phyloP scores from a whole-genome alignment of 2,329 filamentous ascomycete species.

The Zasmidium angulare region DNA sequence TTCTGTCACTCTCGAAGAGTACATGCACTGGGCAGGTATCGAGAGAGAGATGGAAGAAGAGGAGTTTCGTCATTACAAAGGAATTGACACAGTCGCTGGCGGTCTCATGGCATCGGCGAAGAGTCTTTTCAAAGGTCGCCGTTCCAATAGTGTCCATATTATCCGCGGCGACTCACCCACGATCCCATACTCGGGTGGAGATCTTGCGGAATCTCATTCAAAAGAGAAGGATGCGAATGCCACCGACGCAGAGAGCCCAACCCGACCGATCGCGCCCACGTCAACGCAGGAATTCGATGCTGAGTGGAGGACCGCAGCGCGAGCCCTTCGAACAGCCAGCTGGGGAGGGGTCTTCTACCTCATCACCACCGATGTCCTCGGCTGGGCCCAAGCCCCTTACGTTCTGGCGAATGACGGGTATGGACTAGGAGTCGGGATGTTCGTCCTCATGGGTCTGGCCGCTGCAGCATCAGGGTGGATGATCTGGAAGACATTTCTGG shows the following conservation, averaged over 20 bases:
- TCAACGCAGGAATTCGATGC: slow-evolving; percentile 18
- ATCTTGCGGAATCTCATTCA: not conserved
- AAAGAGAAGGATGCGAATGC: not conserved
- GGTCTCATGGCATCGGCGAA: not conserved
- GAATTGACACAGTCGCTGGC: not conserved
- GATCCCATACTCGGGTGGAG: not conserved
- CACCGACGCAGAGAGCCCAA: not conserved
- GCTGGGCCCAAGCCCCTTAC: slow-evolving; percentile 33
- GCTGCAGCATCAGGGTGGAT: slow-evolving; percentile 27
- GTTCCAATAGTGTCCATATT: not conserved
- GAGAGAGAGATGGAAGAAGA: not conserved
- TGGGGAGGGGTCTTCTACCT: slow-evolving; percentile 43
- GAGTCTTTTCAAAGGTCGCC: not conserved
- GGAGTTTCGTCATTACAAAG: not conserved
- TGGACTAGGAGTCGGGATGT: slow-evolving; percentile 38
- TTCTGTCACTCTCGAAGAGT: slow-evolving; percentile 4
- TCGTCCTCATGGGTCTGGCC: slow-evolving; percentile 36
- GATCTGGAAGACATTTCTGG: slow-evolving; percentile 38
- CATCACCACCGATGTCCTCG: slow-evolving; percentile 44
- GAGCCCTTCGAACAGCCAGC: slow-evolving; percentile 34
- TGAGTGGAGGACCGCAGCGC: slow-evolving; percentile 33
- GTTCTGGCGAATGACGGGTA: slow-evolving; percentile 33
- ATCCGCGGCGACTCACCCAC: not conserved
- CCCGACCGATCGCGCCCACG: not conserved
- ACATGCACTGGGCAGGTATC: slow-evolving; percentile 4